Evolutionary conservation across 228 moss, liverwort and hornwort genomes (phyloP), one percentile per base, ranked within the genome.

Genomic region (Sphagnum magellanicum): DNA sequence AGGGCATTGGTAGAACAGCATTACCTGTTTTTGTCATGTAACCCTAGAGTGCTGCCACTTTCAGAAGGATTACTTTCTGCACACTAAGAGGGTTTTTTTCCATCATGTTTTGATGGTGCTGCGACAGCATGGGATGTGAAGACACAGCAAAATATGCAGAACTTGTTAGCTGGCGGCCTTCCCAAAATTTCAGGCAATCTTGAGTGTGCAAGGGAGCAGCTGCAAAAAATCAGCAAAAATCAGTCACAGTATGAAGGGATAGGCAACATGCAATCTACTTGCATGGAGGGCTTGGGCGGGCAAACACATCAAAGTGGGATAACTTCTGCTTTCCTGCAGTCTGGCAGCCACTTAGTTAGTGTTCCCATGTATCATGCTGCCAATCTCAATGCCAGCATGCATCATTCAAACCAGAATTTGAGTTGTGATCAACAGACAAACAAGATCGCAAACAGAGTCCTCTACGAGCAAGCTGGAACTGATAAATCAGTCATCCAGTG

Each of bases 41-140:
- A 32, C 32, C 32, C 32, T 32, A 32, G 32, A 32, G 32, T 32
- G 3, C 32, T 32, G 32, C 32, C 32, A 32, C 32, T 32, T 32
- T 32, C 32, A 32, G 32, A 32, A 32, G 32, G 32, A 32, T 32
- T 32, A 32, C 32, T 32, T 32, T 32, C 32, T 32, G 32, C 32
- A 32, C 32, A 32, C 32, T 32, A 32, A 32, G 32, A 32, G 3
- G 32, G 32, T 32, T 32, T 32, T 32, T 32, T 32, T 32, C 32
- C 32, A 32, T 32, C 32, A 32, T 32, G 32, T 32, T 32, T 32
- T 32, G 32, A 32, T 32, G 32, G 32, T 32, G 69, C 32, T 32
- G 32, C 32, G 32, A 32, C 80, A 90, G 92, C 77, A 53, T 79
- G 82, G 81, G 88, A 88, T 50, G 81, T 74, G 51, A 85, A 81